A percentile compares a stretch with the other conserved stretches of the same genome.
phyloP scores from a whole-genome alignment of 306 rosid species.

The Cicer judaicum region DNA sequence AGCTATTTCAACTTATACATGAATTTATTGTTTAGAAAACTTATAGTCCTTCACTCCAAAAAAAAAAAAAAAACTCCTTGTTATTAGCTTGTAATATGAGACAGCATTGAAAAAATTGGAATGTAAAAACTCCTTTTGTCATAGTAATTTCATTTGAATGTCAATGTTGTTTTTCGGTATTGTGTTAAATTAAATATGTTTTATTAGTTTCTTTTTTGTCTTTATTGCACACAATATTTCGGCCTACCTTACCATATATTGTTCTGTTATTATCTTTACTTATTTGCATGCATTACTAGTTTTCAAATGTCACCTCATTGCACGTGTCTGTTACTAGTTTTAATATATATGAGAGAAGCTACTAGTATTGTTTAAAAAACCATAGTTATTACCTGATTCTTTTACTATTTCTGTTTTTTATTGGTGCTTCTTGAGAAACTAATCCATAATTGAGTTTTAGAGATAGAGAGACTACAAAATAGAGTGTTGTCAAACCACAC shows the following conservation, averaged over 20 bases:
- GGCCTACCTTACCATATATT: too few species aligned
- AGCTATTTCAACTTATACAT: not conserved
- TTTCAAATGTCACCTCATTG: too few species aligned
- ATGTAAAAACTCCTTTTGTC: not conserved
- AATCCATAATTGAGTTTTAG: not conserved
- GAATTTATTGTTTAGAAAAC: not conserved
- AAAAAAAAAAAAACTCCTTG: not conserved
- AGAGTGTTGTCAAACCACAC: constrained; percentile 2
- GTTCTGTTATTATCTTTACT: too few species aligned
- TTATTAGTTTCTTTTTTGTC: too few species aligned
- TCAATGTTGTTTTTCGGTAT: too few species aligned
- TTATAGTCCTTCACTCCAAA: not conserved
- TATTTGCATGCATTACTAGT: too few species aligned
- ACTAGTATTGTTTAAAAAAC: not conserved
- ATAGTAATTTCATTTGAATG: too few species aligned
- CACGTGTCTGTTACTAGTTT: not conserved
- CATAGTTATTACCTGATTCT: not conserved
- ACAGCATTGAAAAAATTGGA: not conserved
- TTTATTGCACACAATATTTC: too few species aligned
- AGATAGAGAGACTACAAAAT: not conserved
- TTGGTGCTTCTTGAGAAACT: not conserved
- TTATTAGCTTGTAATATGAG: not conserved
- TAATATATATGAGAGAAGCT: not conserved
- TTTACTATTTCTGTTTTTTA: not conserved
- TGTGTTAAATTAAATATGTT: too few species aligned